These are phyloP conservation scores for Podaxis sp. DNA, from an alignment of 768 basidiomycete genomes.

Conservation along the genomic window DNA sequence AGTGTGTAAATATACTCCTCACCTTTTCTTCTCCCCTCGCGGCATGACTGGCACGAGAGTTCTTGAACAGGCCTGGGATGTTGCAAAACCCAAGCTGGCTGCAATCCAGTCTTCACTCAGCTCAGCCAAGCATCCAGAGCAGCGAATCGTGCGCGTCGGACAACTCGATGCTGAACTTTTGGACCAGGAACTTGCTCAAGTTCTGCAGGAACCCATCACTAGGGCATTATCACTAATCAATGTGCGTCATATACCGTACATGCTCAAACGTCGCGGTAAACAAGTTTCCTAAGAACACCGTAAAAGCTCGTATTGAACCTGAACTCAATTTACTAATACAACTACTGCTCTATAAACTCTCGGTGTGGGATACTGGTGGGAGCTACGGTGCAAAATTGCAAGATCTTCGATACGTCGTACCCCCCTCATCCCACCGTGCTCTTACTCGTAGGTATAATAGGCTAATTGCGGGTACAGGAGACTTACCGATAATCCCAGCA, in stretches of 20 bases:
- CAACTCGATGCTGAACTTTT: slow-evolving; percentile 91
- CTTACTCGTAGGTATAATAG: slow-evolving; percentile 36
- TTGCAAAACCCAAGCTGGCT: slow-evolving; percentile 54
- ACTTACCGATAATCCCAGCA: slow-evolving; percentile 37
- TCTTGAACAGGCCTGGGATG: slow-evolving; percentile 68
- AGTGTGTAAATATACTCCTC: slow-evolving; percentile 12
- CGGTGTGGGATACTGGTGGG: slow-evolving; percentile 76
- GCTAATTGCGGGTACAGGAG: slow-evolving; percentile 4
- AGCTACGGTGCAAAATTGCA: slow-evolving; percentile 86
- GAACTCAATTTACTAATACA: slow-evolving; percentile 73
- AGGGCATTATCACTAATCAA: slow-evolving; percentile 68
- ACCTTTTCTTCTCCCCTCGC: slow-evolving; percentile 7
- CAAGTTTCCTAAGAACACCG: slow-evolving; percentile 43
- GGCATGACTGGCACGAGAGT: slow-evolving; percentile 22
- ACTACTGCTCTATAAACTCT: slow-evolving; percentile 75
- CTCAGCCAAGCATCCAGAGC: slow-evolving; percentile 26
- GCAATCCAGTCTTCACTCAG: slow-evolving; percentile 44
- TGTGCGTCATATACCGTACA: slow-evolving; percentile 40
- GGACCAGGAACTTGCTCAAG: slow-evolving; percentile 81
- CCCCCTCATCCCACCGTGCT: slow-evolving; percentile 22
- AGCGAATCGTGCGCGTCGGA: slow-evolving; percentile 76
- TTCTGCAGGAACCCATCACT: slow-evolving; percentile 80
- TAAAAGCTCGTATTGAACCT: slow-evolving; percentile 66
- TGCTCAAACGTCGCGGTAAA: not conserved
- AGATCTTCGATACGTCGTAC: slow-evolving; percentile 61